Evolutionary conservation across 2,329 filamentous ascomycete genomes (phyloP).

Genomic region (Macrophomina pseudophaseolina): DNA sequence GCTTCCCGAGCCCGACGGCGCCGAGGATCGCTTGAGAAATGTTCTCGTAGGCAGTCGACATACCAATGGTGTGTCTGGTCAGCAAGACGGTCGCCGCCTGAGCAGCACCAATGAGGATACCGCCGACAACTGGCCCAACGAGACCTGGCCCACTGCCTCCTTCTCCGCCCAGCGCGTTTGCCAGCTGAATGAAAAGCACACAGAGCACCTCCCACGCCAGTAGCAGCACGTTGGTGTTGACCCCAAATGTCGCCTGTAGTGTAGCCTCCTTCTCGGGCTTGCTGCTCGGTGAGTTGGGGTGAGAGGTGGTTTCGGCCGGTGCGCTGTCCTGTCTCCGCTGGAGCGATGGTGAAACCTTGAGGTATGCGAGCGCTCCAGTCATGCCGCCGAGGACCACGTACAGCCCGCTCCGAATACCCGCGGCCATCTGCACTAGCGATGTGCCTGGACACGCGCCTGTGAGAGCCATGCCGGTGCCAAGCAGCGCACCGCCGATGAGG

Average conservation of each 20-base stretch:
- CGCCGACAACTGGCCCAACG: constrained; percentile 59
- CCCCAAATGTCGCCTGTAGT: constrained; percentile 44
- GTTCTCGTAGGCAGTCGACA: constrained; percentile 67
- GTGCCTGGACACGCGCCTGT: constrained; percentile 71
- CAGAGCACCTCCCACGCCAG: constrained; percentile 53
- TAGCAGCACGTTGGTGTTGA: constrained; percentile 46
- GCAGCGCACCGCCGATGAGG: constrained; percentile 64
- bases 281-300: too few species aligned
- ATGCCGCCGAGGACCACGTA: constrained; percentile 61
- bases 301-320: background rate
- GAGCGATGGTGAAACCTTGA: background rate
- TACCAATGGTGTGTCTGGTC: constrained; percentile 62
- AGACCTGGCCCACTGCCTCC: constrained; percentile 33
- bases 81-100: constrained; percentile 63
- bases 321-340: background rate
- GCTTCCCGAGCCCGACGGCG: constrained; percentile 32
- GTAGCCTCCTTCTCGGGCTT: background rate
- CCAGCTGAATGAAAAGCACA: constrained; percentile 48
- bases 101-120: constrained; percentile 62
- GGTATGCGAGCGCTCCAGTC: constrained; percentile 56
- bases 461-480: constrained; percentile 70
- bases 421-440: constrained; percentile 64
- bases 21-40: constrained; percentile 55
- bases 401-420: constrained; percentile 58
- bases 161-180: constrained; percentile 33